Base-by-base conservation (phyloP, 2,329 filamentous ascomycete genomes). In the Diaporthe vaccinii region DNA sequence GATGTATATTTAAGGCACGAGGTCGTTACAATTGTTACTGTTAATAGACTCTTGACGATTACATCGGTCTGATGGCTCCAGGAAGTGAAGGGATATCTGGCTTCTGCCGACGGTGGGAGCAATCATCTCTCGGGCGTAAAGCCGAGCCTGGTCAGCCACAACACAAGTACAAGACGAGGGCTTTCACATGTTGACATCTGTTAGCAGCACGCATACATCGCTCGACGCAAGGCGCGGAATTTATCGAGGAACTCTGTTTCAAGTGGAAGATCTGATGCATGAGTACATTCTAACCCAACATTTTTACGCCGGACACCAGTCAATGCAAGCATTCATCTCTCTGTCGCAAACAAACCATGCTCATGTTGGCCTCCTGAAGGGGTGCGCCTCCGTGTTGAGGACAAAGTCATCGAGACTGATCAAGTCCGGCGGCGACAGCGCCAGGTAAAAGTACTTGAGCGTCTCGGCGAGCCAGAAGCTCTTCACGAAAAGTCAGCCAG, bases 401-500 rank as follows among this genome's bases (percentile, higher is more conserved):
- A 93, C 91, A 87, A 89, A 93, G 68, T 93, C 91, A 81, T 94
- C 92, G 72, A 94, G 84, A 80, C 89, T 93, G 53, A 93, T 85
- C n/a, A 93, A 84, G 72, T 88, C 86, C 0, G 93, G 92, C 74
- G 92, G 84, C 25, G 91, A 91, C 82, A 94, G 98, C 65, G 98
- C 87, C 76, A 98, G 83, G 82, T 95, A 98, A 79, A 97, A 98
- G 81, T 98, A 98, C 87, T 98, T 98, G 79, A 98, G 86, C 53
- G 95, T 98, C 87, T 98, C 95, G 4, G 94, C 94, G 76, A 95
- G 87, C 94, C 95, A 98, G 83, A 97, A 98, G 80, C 93, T 96
- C 85, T 98, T 93, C 93, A 96, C 95, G 22, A 20, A 1, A 1
- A 49, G 61, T 55, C 22, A 53, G 31, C 17, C 12, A 49, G 7